These are phyloP conservation scores for Colletotrichum lini DNA, from an alignment of 2,329 filamentous ascomycete genomes.

Conservation along the genomic window DNA sequence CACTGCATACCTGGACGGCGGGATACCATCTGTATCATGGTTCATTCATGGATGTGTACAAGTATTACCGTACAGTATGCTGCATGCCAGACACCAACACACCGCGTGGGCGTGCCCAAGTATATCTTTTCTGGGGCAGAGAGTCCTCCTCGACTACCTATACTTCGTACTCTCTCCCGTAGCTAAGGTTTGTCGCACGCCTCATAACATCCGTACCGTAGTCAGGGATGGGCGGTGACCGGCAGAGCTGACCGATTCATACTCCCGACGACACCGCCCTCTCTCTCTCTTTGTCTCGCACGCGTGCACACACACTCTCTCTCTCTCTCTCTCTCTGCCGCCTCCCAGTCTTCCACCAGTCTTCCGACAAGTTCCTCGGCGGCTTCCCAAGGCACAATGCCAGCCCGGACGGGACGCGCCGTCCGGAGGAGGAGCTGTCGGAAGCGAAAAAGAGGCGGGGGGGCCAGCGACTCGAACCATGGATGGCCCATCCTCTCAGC, in stretches of 20 bases:
- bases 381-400: slow-evolving; percentile 30
- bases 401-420: slow-evolving; percentile 40
- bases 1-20: slow-evolving; percentile 6
- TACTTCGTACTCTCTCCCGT: too few species aligned
- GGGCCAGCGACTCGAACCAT: slow-evolving; percentile 2
- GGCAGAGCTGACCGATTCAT: slow-evolving; percentile 31
- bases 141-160: too few species aligned
- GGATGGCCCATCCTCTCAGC: slow-evolving; percentile 19
- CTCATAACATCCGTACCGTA: too few species aligned
- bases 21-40: neutral
- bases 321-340: too few species aligned
- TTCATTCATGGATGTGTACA: too few species aligned
- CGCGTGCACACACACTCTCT: too few species aligned
- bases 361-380: neutral
- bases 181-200: too few species aligned
- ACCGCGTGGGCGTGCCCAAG: neutral
- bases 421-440: slow-evolving; percentile 22
- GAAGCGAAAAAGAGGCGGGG: slow-evolving; percentile 17
- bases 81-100: neutral
- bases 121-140: too few species aligned
- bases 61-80: too few species aligned
- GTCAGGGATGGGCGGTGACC: slow-evolving; percentile 36
- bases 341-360: too few species aligned
- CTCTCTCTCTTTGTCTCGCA: neutral
- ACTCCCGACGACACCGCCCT: slow-evolving; percentile 26